A percentile compares a stretch with the other conserved stretches of the same genome.
Evolutionary conservation across 2,329 filamentous ascomycete species (phyloP).

Genomic region (Penicillium hesseltinei): DNA sequence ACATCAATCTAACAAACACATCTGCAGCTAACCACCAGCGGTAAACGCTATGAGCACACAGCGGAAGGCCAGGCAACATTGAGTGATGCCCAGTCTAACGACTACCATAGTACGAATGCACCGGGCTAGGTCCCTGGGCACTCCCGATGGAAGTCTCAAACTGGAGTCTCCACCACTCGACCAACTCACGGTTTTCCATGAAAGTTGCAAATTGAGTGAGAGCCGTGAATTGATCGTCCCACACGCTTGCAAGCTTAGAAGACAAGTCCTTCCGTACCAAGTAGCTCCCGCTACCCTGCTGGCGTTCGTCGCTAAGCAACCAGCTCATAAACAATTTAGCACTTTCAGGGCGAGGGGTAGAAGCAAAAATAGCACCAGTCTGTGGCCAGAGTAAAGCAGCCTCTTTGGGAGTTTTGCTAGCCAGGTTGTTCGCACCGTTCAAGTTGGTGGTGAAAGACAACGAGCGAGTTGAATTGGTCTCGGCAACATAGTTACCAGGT

Average conservation of each 20-base stretch:
- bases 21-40: neutral
- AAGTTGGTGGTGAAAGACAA: neutral
- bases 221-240: constrained; percentile 14
- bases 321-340: constrained; percentile 53
- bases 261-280: neutral
- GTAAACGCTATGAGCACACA: neutral
- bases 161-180: constrained; percentile 46
- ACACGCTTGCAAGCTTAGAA: neutral
- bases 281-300: neutral
- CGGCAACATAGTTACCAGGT: constrained; percentile 37
- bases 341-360: constrained; percentile 51
- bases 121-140: constrained; percentile 35
- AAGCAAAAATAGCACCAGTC: constrained; percentile 48
- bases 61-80: neutral
- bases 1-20: neutral
- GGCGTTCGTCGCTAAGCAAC: constrained; percentile 38
- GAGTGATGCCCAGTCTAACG: neutral
- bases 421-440: neutral
- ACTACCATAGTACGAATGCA: neutral
- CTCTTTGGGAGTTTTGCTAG: neutral
- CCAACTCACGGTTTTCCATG: constrained; percentile 43
- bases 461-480: constrained; percentile 32
- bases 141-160: constrained; percentile 46
- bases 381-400: constrained; percentile 50
- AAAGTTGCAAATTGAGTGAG: constrained; percentile 36